Percentiles rank a stretch among this genome's conserved stretches.
phyloP scores from a whole-genome alignment of 2,329 filamentous ascomycete species.

The Pseudonectria foliicola region DNA sequence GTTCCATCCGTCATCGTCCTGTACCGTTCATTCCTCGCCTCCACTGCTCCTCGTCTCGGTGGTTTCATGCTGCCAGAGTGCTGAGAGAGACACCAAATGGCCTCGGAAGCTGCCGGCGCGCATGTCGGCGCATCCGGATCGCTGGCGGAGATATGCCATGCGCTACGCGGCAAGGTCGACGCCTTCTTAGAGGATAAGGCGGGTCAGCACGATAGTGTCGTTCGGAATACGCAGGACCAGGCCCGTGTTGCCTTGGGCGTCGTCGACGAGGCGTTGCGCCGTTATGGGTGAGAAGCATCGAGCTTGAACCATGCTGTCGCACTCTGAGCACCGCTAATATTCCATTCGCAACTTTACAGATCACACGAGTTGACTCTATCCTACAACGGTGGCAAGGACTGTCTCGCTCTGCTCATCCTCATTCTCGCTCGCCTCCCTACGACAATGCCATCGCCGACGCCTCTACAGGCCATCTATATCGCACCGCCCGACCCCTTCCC shows the following conservation, averaged over 20 bases:
- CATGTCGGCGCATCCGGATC: constrained; percentile 10
- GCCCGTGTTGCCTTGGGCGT: constrained; percentile 65
- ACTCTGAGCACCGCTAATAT: too few relatives aligned
- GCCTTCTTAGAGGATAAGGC: constrained; percentile 58
- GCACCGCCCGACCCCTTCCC: constrained; percentile 76
- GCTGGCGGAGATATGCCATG: constrained; percentile 39
- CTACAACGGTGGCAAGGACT: constrained; percentile 98
- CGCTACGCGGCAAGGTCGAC: constrained; percentile 53
- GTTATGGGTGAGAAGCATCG: constrained; percentile 57
- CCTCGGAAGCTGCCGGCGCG: too few relatives aligned
- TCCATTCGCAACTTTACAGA: constrained; percentile 54
- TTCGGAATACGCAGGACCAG: constrained; percentile 65
- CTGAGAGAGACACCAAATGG: too few relatives aligned
- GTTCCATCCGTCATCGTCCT: too few relatives aligned
- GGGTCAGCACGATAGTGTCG: constrained; percentile 37
- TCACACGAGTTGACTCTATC: constrained; percentile 60
- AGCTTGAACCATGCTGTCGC: background rate
- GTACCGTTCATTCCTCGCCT: too few relatives aligned
- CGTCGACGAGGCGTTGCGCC: constrained; percentile 65
- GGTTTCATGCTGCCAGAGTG: too few relatives aligned
- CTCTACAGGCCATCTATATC: constrained; percentile 80
- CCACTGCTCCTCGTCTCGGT: too few relatives aligned
- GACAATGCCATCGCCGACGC: constrained; percentile 28
- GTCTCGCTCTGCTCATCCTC: constrained; percentile 81
- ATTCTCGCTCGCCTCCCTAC: constrained; percentile 59